Evolutionary conservation across 257 asterid species (phyloP).

Genomic region (Verbascum thapsus): DNA sequence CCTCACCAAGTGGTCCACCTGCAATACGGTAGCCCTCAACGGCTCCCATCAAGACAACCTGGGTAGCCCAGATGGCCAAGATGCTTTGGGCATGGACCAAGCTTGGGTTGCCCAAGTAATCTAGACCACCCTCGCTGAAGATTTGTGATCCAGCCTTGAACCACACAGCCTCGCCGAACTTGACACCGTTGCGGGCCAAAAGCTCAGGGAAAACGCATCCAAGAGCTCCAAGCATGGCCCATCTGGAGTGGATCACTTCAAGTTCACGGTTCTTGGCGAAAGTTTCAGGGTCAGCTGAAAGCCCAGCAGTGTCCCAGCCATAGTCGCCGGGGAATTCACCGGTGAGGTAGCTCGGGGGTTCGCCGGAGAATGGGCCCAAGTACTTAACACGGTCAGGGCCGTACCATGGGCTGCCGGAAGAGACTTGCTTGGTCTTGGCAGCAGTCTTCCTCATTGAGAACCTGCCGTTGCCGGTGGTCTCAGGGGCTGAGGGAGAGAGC

Average conservation of each 20-base stretch:
- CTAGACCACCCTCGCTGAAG: slow-evolving; percentile 52
- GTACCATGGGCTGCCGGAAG: too few relatives aligned
- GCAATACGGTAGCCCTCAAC: too few relatives aligned
- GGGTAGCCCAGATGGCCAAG: slow-evolving; percentile 28
- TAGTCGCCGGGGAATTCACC: slow-evolving; percentile 62
- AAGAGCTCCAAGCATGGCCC: too few relatives aligned
- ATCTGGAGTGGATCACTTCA: too few relatives aligned
- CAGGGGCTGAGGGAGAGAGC: too few relatives aligned
- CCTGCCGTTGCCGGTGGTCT: too few relatives aligned
- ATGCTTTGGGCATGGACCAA: slow-evolving; percentile 32
- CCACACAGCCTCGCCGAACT: slow-evolving; percentile 33
- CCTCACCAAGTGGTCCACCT: too few relatives aligned
- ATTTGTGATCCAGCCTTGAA: slow-evolving; percentile 38
- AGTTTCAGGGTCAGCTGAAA: slow-evolving; percentile 55
- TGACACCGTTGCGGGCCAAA: neutral
- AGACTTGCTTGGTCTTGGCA: too few relatives aligned
- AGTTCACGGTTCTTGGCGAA: too few relatives aligned
- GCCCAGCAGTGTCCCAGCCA: slow-evolving; percentile 63
- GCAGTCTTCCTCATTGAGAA: too few relatives aligned
- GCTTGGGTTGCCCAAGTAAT: slow-evolving; percentile 26
- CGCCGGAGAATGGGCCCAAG: slow-evolving; percentile 57
- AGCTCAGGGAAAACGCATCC: neutral
- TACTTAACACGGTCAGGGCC: too few relatives aligned
- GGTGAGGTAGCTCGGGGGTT: slow-evolving; percentile 52
- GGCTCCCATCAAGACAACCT: slow-evolving; percentile 21